A percentile compares a stretch with the other conserved stretches of the same genome.
Evolutionary conservation across 2,329 filamentous ascomycete species (phyloP).

Genomic region (Aspergillus candidus): DNA sequence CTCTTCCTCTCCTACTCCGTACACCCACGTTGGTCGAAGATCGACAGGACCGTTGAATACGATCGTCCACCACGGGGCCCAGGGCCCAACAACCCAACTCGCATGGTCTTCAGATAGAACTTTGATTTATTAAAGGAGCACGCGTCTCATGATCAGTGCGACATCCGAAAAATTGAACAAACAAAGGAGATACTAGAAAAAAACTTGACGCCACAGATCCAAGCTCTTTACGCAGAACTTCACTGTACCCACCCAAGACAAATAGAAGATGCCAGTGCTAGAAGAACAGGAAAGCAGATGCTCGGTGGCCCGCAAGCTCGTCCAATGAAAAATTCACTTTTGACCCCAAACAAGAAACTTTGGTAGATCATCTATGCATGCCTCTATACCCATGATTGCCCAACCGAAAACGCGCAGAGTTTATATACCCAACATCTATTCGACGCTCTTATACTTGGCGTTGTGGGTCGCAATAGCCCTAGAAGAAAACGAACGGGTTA

Average conservation of each 20-base stretch:
- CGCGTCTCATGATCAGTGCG: too few species aligned
- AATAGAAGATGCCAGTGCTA: slow-evolving; percentile 3
- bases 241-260: not conserved
- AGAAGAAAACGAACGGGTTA: slow-evolving; percentile 8
- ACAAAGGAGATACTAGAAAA: slow-evolving; percentile 6
- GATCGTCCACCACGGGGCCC: too few species aligned
- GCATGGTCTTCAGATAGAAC: slow-evolving; percentile 6
- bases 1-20: too few species aligned
- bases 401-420: slow-evolving; percentile 9
- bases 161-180: not conserved
- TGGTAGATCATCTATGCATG: slow-evolving; percentile 20
- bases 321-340: slow-evolving; percentile 12
- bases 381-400: slow-evolving; percentile 20
- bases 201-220: slow-evolving; percentile 7
- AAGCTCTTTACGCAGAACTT: slow-evolving; percentile 4
- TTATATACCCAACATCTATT: slow-evolving; percentile 21
- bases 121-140: not conserved
- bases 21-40: too few species aligned
- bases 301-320: slow-evolving; percentile 1
- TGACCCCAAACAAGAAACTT: slow-evolving; percentile 12
- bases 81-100: not conserved
- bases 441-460: slow-evolving; percentile 60
- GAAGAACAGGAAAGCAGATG: slow-evolving; percentile 7
- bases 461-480: slow-evolving; percentile 73
- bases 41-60: too few species aligned